These are phyloP conservation scores for Xylariaceae sp. DNA, from an alignment of 2,329 filamentous ascomycete species.

Conservation along the genomic window DNA sequence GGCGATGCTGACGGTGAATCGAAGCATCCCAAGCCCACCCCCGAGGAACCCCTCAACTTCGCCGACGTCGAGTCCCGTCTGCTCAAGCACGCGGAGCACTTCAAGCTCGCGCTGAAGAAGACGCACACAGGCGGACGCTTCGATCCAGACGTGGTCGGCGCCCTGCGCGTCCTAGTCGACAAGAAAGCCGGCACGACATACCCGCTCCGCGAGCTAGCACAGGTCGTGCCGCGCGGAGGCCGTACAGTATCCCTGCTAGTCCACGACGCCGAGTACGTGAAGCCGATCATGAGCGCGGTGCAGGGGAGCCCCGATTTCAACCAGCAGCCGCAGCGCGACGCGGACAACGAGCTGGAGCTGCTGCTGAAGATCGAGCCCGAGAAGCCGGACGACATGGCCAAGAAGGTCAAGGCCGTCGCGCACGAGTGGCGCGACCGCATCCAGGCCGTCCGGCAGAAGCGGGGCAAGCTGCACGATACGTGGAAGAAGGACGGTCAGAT, in stretches of 20 bases:
- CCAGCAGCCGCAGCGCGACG: conserved; percentile 56
- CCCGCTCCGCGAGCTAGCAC: conserved; percentile 53
- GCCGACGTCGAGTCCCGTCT: conserved; percentile 45
- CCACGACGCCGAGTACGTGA: conserved; percentile 43
- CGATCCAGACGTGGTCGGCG: conserved; percentile 48
- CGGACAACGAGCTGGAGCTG: conserved; percentile 58
- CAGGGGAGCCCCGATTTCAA: conserved; percentile 52
- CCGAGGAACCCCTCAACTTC: conserved; percentile 47
- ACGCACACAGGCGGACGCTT: conserved; percentile 48
- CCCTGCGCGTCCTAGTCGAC: conserved; percentile 40
- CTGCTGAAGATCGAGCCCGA: conserved; percentile 51
- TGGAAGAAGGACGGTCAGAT: conserved; percentile 46
- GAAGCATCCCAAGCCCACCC: conserved; percentile 34
- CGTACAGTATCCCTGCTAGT: conserved; percentile 38
- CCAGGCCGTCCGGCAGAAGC: conserved; percentile 43
- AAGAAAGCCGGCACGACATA: conserved; percentile 34
- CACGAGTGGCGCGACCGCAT: conserved; percentile 50
- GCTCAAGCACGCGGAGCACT: conserved; percentile 40
- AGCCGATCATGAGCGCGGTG: conserved; percentile 53
- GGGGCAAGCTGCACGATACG: conserved; percentile 47
- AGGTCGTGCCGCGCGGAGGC: conserved; percentile 47
- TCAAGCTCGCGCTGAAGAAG: conserved; percentile 39
- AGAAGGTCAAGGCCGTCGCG: conserved; percentile 43
- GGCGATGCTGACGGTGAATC: conserved; percentile 12
- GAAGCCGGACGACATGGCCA: conserved; percentile 44